Percentiles rank a stretch among this genome's conserved stretches.
Evolutionary conservation across 257 asterid genomes (phyloP).

Genomic region (Apocynum venetum): DNA sequence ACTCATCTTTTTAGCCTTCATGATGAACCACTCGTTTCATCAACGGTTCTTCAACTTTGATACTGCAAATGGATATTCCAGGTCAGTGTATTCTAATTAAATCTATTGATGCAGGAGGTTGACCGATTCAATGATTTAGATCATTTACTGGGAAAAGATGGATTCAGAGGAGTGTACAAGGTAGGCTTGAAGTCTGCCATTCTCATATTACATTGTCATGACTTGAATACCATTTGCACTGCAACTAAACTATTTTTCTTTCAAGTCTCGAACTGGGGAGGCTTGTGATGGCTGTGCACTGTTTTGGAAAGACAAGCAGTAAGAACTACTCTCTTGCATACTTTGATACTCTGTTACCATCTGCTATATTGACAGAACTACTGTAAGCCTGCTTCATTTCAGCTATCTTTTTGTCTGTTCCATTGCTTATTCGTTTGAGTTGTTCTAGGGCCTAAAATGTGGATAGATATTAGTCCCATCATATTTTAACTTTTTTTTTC

Average conservation of each 20-base stretch:
- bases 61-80: background rate
- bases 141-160: conserved; percentile 53
- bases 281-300: conserved; percentile 80
- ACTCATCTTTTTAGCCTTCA: background rate
- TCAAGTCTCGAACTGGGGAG: conserved; percentile 75
- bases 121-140: conserved; percentile 67
- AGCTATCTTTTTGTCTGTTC: background rate
- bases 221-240: conserved; percentile 20
- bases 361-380: background rate
- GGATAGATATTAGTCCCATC: background rate
- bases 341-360: background rate
- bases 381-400: background rate
- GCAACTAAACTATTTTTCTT: conserved; percentile 21
- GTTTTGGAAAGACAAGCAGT: conserved; percentile 71
- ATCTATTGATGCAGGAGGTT: conserved; percentile 60
- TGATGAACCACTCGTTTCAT: background rate
- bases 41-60: background rate
- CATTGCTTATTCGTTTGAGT: background rate
- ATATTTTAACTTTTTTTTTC: background rate
- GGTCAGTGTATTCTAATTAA: background rate
- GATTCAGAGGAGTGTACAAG: conserved; percentile 74
- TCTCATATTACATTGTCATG: conserved; percentile 9
- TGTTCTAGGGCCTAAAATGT: background rate
- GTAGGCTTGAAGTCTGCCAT: conserved; percentile 29
- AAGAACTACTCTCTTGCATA: conserved; percentile 29